These are phyloP conservation scores for Backusella morwellensis DNA, from an alignment of 192 early-diverging fungal genomes.

Conservation along the genomic window DNA sequence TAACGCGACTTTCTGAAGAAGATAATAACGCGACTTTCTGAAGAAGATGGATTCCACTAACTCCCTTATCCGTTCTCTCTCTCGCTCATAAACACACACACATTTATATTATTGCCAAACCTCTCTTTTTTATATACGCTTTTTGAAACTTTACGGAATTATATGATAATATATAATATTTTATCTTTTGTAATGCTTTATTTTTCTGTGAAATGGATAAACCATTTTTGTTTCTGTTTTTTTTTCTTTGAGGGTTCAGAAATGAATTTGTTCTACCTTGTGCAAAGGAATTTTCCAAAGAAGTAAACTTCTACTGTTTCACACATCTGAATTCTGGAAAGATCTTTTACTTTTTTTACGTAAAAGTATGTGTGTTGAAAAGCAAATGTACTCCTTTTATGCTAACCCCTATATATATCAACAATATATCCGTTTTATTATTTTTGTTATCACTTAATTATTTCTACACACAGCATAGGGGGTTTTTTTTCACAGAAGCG, in stretches of 20 bases:
- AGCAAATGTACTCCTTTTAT: background rate
- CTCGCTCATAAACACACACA: no score
- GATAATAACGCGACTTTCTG: background rate
- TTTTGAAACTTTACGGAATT: background rate
- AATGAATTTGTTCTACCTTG: background rate
- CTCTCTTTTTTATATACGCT: background rate
- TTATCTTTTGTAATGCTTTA: background rate
- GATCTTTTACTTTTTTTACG: background rate
- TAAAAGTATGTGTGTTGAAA: background rate
- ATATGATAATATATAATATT: background rate
- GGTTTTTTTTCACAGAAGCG: no score
- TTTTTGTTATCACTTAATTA: no score
- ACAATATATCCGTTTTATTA: background rate
- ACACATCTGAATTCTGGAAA: background rate
- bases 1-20: background rate
- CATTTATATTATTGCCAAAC: background rate
- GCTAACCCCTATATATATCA: background rate
- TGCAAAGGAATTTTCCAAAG: background rate
- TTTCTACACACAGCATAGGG: no score
- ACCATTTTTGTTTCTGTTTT: background rate
- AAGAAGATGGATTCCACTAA: background rate
- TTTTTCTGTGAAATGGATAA: background rate
- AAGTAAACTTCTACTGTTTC: background rate
- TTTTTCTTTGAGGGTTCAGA: background rate
- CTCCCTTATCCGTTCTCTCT: background rate